Base-by-base conservation (phyloP, 306 rosid genomes). In the Begonia loranthoides region DNA sequence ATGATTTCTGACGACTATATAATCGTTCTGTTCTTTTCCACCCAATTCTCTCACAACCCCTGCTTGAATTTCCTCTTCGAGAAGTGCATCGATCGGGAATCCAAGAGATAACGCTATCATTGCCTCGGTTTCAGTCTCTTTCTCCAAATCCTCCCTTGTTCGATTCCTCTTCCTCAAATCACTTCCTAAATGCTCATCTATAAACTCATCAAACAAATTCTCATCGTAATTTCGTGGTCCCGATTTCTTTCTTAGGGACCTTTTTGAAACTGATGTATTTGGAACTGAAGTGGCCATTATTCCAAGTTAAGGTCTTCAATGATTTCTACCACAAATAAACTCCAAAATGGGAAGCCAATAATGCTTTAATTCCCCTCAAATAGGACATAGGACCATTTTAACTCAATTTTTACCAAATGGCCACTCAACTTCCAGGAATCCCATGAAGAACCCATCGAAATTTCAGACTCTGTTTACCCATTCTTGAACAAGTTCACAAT, bases 11-110 rank as follows among this genome's bases (percentile, higher is more conserved):
- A 90, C 75, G 45, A 85, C 95, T 45, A 86, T 80, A 39, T 90
- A 90, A 69, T 86, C 94, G 62, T 90, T 90, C 71, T 80, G 99
- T 75, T 85, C 95, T 68, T 76, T 76, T 57, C 95, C 99, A 33
- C 95, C 92, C 69, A 90, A 68, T 43, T 80, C 57, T 13, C 43
- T 64, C 53, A 90, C 94, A 56, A 90, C 97, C 61, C 92, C 80
- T 22, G 94, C 87, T 50, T 44, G 74, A 61, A 78, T 66, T 66
- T 90, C 94, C n/a, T 82, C 85, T 60, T 82, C 94, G 12, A 72
- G 87, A 58, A 90, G 62, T 5, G 74, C 87, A 57, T 90, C 94
- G 13, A 90, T 86, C 0, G 94, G 95, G 49, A 90, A 90, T 50
- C 99, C 94, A 0, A 90, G 77, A 4, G 87, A 90, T 3, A 85